Conservation (phyloP, 1,139 yeast species). For the Blastobotrys aristatus region DNA sequence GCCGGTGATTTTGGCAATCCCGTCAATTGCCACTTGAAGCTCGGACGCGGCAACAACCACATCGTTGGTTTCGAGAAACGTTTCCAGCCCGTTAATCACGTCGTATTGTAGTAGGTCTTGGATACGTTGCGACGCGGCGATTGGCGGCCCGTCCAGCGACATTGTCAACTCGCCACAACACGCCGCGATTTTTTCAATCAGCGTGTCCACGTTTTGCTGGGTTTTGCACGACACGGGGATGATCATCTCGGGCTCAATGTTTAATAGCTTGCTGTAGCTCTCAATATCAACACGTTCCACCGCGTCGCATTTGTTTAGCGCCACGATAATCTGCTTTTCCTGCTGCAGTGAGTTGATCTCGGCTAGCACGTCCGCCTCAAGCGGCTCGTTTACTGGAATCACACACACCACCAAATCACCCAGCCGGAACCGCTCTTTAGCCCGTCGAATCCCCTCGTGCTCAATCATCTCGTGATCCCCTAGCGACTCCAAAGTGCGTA, state of each 20-base stretch:
- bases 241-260: constrained; percentile 35
- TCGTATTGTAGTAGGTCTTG: constrained; percentile 68
- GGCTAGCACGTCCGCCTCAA: constrained; percentile 18
- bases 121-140: constrained; percentile 68
- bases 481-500: constrained; percentile 43
- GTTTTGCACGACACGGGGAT: constrained; percentile 59
- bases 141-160: constrained; percentile 19
- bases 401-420: constrained; percentile 48
- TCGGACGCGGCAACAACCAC: constrained; percentile 80
- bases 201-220: constrained; percentile 49
- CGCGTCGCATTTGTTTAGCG: constrained; percentile 34
- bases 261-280: constrained; percentile 20
- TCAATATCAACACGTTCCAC: constrained; percentile 1
- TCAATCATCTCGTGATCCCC: constrained; percentile 53
- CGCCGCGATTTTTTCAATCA: constrained; percentile 39
- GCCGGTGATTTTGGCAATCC: constrained; percentile 90
- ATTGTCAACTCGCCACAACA: constrained; percentile 44
- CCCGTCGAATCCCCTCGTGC: constrained; percentile 74
- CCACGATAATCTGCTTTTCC: constrained; percentile 27
- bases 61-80: constrained; percentile 66
- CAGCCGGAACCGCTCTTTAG: constrained; percentile 59
- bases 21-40: constrained; percentile 68
- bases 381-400: constrained; percentile 25
- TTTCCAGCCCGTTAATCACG: constrained; percentile 65
- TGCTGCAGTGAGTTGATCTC: constrained; percentile 28